These are phyloP conservation scores for Ramaria rubella DNA, from an alignment of 768 basidiomycete species.

Conservation along the genomic window DNA sequence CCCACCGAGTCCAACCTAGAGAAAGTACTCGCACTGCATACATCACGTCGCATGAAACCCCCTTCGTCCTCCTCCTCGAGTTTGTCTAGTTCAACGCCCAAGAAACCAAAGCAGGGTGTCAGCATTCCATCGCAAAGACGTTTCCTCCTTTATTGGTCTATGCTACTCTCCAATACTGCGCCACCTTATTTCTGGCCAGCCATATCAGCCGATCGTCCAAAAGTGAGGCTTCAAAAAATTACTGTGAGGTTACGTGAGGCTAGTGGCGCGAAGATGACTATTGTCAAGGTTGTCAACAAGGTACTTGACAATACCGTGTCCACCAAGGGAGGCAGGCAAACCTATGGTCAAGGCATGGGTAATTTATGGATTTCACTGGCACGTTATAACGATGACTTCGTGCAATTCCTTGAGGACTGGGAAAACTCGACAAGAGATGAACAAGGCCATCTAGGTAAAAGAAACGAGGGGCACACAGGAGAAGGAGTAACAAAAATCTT, in stretches of 20 bases:
- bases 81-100: conserved; percentile 21
- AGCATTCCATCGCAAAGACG: conserved; percentile 78
- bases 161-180: conserved; percentile 49
- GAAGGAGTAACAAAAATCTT: conserved; percentile 40
- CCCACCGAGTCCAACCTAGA: conserved; percentile 34
- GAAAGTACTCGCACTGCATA: conserved; percentile 61
- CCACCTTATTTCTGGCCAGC: conserved; percentile 44
- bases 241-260: conserved; percentile 54
- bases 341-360: conserved; percentile 26
- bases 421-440: conserved; percentile 47
- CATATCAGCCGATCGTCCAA: conserved; percentile 25
- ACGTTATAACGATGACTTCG: conserved; percentile 70
- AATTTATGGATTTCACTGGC: conserved; percentile 65
- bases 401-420: conserved; percentile 55
- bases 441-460: conserved; percentile 31
- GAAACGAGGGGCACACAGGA: conserved; percentile 30
- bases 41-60: conserved; percentile 59
- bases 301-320: conserved; percentile 42
- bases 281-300: conserved; percentile 52
- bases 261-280: conserved; percentile 40
- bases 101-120: conserved; percentile 46
- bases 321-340: conserved; percentile 21
- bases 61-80: conserved; percentile 15
- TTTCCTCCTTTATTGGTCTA: conserved; percentile 74
- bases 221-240: conserved; percentile 52